phyloP scores from a whole-genome alignment of 495 filamentous ascomycete species.

The Clavariopsis aquatica region DNA sequence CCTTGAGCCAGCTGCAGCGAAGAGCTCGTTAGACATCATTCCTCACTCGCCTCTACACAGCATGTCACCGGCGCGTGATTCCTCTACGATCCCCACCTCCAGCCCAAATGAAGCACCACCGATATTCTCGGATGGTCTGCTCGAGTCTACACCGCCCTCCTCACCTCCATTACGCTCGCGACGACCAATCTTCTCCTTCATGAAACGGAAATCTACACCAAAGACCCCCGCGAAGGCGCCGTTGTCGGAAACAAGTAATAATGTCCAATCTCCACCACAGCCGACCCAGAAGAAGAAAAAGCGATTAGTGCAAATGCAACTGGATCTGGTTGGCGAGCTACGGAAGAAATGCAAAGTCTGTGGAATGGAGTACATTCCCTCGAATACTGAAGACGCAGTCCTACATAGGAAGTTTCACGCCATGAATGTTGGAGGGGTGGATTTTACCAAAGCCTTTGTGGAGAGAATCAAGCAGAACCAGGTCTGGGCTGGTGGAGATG shows the following conservation, averaged over 20 bases:
- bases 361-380: conserved; percentile 72
- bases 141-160: conserved; percentile 27
- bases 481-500: conserved; percentile 45
- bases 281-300: conserved; percentile 25
- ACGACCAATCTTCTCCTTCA: conserved; percentile 32
- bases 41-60: neutral
- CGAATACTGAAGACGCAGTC: conserved; percentile 62
- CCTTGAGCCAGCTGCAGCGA: conserved; percentile 1
- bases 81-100: conserved; percentile 5
- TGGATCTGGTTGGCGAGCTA: conserved; percentile 63
- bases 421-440: conserved; percentile 64
- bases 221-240: conserved; percentile 3
- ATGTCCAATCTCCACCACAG: conserved; percentile 17
- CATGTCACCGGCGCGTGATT: conserved; percentile 16
- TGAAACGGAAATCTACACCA: conserved; percentile 16
- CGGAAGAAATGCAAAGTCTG: conserved; percentile 64
- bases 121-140: conserved; percentile 30
- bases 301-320: conserved; percentile 63
- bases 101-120: conserved; percentile 15
- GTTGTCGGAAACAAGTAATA: conserved; percentile 27
- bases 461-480: conserved; percentile 44
- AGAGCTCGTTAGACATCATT: conserved; percentile 1
- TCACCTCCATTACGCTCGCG: conserved; percentile 17
- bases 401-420: conserved; percentile 70
- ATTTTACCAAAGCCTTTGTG: conserved; percentile 60